Evolutionary conservation across 1,284 basidiomycete species (phyloP).

Genomic region (Leccinum subatratum): DNA sequence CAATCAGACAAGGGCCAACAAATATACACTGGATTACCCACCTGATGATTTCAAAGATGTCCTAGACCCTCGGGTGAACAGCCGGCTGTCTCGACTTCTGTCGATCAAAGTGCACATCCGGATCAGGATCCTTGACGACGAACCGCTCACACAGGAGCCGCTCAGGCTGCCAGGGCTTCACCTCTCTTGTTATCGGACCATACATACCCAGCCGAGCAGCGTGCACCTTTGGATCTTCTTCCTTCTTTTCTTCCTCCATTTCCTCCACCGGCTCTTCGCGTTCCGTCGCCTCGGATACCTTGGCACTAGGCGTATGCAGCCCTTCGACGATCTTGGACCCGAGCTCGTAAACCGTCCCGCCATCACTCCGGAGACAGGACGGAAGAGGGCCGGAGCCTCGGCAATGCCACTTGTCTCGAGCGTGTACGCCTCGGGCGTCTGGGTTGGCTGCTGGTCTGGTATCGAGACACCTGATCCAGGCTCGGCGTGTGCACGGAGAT

Average conservation of each 20-base stretch:
- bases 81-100: too few relatives aligned
- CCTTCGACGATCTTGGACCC: conserved; percentile 70
- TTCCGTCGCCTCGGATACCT: conserved; percentile 31
- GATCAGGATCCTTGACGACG: conserved; percentile 74
- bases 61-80: too few relatives aligned
- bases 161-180: conserved; percentile 73
- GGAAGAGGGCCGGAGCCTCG: too few relatives aligned
- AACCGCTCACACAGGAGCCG: conserved; percentile 91
- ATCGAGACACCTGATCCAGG: conserved; percentile 38
- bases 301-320: conserved; percentile 59
- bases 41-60: conserved; percentile 58
- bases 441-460: conserved; percentile 46
- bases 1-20: conserved; percentile 11
- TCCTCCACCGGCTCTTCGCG: conserved; percentile 35
- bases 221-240: conserved; percentile 68
- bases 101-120: conserved; percentile 24
- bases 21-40: conserved; percentile 9
- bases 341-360: conserved; percentile 82
- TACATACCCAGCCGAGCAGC: conserved; percentile 86
- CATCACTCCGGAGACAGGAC: conserved; percentile 75
- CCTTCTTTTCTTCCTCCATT: conserved; percentile 44
- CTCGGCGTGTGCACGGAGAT: conserved; percentile 70
- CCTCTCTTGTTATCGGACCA: conserved; percentile 77
- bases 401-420: conserved; percentile 38
- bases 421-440: conserved; percentile 66